These are phyloP conservation scores for Colletotrichum spaethianum DNA, from an alignment of 2,329 filamentous ascomycete species.

Conservation along the genomic window DNA sequence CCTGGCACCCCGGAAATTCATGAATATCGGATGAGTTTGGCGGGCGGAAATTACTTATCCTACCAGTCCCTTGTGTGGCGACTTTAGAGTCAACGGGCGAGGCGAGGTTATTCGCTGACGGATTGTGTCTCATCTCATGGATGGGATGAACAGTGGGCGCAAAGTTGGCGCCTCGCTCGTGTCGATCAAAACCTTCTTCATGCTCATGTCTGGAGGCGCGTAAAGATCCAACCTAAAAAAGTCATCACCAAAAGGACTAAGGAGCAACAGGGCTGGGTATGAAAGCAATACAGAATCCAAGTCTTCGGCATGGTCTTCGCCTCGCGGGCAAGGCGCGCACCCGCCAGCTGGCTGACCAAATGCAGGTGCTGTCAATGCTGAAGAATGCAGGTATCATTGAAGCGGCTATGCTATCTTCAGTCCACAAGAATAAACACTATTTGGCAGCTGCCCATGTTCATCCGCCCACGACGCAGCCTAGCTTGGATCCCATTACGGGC, in stretches of 20 bases:
- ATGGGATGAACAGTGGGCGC: conserved; percentile 14
- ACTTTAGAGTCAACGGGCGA: background rate
- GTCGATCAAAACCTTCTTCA: background rate
- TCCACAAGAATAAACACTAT: background rate
- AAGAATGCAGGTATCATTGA: conserved; percentile 34
- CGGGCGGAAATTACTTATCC: background rate
- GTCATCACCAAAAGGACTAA: too few species aligned
- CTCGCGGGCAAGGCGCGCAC: background rate
- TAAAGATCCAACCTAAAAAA: background rate
- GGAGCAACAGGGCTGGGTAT: too few species aligned
- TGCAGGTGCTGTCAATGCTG: background rate
- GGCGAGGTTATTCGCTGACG: background rate
- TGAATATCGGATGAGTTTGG: background rate
- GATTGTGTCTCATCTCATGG: conserved; percentile 5
- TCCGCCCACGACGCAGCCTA: background rate
- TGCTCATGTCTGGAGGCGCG: background rate
- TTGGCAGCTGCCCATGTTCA: conserved; percentile 6
- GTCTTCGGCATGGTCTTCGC: background rate
- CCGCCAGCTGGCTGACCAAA: too few species aligned
- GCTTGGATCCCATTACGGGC: background rate
- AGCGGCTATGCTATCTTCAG: conserved; percentile 26
- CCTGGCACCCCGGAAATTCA: background rate
- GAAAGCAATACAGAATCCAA: too few species aligned
- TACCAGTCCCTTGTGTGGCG: background rate
- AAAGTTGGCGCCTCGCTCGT: background rate